phyloP scores from a whole-genome alignment of 1,139 yeast species.

The Pichiaceae sp. region DNA sequence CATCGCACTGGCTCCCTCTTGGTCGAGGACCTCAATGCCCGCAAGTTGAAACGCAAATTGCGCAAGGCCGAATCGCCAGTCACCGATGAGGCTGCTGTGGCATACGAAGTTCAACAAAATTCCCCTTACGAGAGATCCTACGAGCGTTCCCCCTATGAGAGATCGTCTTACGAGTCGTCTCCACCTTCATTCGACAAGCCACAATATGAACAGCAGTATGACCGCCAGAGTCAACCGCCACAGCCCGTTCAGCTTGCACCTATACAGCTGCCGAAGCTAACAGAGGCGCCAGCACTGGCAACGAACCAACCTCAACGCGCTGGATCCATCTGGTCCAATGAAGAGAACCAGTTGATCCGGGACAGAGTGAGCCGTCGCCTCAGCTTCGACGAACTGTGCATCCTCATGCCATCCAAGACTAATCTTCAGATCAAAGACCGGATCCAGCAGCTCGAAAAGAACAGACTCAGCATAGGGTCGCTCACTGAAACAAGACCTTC shows the following conservation, averaged over 20 bases:
- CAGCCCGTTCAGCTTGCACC: neutral
- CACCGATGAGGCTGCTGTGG: conserved; percentile 2
- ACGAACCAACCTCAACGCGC: neutral
- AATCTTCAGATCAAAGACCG: conserved; percentile 68
- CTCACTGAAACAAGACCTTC: conserved; percentile 3
- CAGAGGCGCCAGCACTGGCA: neutral
- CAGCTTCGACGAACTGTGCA: conserved; percentile 65
- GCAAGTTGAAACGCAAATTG: neutral
- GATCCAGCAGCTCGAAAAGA: conserved; percentile 43
- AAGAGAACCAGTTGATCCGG: conserved; percentile 64
- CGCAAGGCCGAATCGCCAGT: neutral
- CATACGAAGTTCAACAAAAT: neutral
- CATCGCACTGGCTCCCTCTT: conserved; percentile 1
- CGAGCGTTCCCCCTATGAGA: neutral
- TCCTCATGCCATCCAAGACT: conserved; percentile 62
- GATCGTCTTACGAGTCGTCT: neutral
- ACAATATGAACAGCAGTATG: neutral
- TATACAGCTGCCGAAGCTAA: neutral
- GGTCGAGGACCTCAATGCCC: conserved; percentile 2
- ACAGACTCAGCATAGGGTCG: conserved; percentile 12
- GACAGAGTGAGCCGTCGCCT: conserved; percentile 52
- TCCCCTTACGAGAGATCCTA: neutral
- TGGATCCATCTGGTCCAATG: conserved; percentile 31
- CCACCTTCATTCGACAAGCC: neutral
- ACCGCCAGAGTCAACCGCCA: neutral